Base-by-base conservation (phyloP, 2,329 filamentous ascomycete species). In the Aspergillus fumigatiaffinis region DNA sequence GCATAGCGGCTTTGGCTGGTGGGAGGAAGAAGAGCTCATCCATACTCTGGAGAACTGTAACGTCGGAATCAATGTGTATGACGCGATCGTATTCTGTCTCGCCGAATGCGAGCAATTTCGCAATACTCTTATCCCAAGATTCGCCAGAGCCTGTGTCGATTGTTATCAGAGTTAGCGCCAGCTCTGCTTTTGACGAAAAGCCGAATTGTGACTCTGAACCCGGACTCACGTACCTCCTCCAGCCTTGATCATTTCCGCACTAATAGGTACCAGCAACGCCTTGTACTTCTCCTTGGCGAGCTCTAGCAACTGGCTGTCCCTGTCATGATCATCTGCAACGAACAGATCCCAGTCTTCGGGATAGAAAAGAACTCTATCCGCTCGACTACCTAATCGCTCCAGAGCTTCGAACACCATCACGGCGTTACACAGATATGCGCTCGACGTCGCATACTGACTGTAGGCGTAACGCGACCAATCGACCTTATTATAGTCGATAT, bases 21-120 rank as follows among this genome's bases (percentile, higher is more conserved):
- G 88, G 88, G 1, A 88, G 76, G 28, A 87, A 80, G 73, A 91
- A 91, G 0, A 91, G 79, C 54, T 90, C 87, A 63, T 91, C 88
- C 79, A 91, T 82, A 23, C 79, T 73, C 58, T 86, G 77, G 3
- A 88, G 78, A 3, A 91, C 73, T 1, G 82, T 82, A 23, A 84
- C 78, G 66, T 91, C 87, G 8, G 86, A 87, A 68, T 90, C 84
- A 49, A 86, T 72, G 52, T 81, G 77, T 35, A 86, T 76, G 23
- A 86, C 76, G 42, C 84, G 79, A 21, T 80, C 72, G 68, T 89
- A 90, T 55, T 86, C 78, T 0, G 82, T 84, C 53, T 88, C 84
- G 57, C 86, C 86, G 68, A 89, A 90, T 2, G 86, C 85, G 21
- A 88, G 79, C 35, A 89, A 80, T 68, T 91, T 90, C 23, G 86